Evolutionary conservation across 345 rosid genomes (phyloP).

Genomic region (Syzygium aqueum): DNA sequence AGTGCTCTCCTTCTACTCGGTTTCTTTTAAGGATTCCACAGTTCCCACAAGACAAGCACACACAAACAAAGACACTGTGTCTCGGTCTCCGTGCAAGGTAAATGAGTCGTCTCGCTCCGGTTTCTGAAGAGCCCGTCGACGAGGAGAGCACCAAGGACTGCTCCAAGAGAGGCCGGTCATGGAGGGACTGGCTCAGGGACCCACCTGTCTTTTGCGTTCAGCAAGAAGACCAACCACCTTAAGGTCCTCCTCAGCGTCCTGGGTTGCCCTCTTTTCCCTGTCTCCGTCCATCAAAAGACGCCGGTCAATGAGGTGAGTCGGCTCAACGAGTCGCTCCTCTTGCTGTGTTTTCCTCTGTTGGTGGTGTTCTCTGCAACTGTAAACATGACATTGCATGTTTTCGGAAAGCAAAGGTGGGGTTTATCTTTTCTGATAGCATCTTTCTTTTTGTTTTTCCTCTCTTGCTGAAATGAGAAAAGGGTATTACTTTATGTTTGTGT

Average conservation of each 20-base stretch:
- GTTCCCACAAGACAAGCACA: not conserved
- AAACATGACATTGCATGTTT: not conserved
- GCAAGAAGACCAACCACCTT: constrained; percentile 40
- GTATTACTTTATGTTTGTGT: not conserved
- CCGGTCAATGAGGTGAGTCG: constrained; percentile 37
- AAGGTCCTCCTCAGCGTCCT: constrained; percentile 69
- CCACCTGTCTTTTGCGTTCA: constrained; percentile 33
- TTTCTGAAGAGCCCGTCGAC: constrained; percentile 67
- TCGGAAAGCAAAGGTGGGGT: not conserved
- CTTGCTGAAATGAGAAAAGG: not conserved
- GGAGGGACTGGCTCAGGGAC: constrained; percentile 65
- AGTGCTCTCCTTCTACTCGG: not conserved
- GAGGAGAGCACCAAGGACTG: constrained; percentile 22
- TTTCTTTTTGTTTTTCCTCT: not conserved
- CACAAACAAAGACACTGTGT: not conserved
- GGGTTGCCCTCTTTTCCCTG: constrained; percentile 88
- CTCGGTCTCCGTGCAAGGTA: not conserved
- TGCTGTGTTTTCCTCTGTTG: not conserved
- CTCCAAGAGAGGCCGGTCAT: constrained; percentile 34
- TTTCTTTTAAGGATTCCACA: not conserved
- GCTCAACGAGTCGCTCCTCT: not conserved
- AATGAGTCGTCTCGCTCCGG: constrained; percentile 73
- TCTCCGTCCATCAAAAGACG: constrained; percentile 34
- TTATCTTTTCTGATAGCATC: not conserved
- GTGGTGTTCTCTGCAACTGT: not conserved